Base-by-base conservation (phyloP, 2,329 filamentous ascomycete species). In the Amauroascus niger region DNA sequence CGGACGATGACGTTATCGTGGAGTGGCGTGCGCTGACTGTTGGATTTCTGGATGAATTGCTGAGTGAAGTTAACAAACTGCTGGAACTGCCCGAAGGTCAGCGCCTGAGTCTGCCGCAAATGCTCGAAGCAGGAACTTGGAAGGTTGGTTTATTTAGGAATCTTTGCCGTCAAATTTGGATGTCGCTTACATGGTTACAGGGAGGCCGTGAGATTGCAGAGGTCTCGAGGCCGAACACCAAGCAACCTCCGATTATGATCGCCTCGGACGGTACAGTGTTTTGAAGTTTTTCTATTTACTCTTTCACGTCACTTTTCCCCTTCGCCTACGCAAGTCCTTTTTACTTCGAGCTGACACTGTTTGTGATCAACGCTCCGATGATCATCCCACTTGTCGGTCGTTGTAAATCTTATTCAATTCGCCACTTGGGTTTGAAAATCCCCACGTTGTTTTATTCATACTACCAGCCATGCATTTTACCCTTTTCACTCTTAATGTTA, bases 201-300 rank as follows among this genome's bases (percentile, higher is more conserved):
- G 91, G 91, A 63, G 93, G 93, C 56, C 84, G 93, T 65, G 93
- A 97, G 73, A 86, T 97, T 67, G 93, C 93, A 58, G 91, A 96
- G 73, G 88, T 96, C 59, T 91, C 88, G 62, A 80, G 93, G 61
- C 93, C 93, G 20, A 97, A 96, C 65, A 97, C 93, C 50, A 95
- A 93, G 73, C 88, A 95, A 68, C 88, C 91, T 30, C 93, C 93
- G 3, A 97, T 98, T 65, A 83, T 96, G 73, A 96, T 97, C 63
- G 80, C 95, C 61, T 95, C 88, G 60, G 93, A 98, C 68, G 93
- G 93, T 58, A 97, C 93, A 22, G 88, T 98, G 60, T 97, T 98
- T 68, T 95, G 82, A 54, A n/a, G n/a, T n/a, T 54, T 61, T 52
- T 30, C 49, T 35, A 26, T 11, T 44, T 35, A 30, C 28, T 14